Evolutionary conservation across 1,139 yeast species (phyloP).

Genomic region (Lodderomyces metapsilosis): DNA sequence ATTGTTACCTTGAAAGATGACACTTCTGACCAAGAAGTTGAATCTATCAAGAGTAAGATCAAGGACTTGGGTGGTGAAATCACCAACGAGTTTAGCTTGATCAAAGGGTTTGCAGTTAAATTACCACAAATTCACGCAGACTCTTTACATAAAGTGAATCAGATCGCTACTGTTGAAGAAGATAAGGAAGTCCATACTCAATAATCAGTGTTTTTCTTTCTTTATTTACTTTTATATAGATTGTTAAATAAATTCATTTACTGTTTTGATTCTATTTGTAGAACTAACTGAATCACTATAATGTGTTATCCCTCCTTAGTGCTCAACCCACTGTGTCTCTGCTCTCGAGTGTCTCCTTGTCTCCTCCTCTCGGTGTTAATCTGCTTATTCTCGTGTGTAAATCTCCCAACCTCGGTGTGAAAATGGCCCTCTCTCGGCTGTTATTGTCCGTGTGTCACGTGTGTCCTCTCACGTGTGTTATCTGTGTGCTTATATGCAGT

Average conservation of each 20-base stretch:
- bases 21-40: constrained; percentile 30
- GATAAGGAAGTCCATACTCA: constrained; percentile 58
- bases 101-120: constrained; percentile 65
- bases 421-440: no score
- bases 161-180: constrained; percentile 56
- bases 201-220: constrained; percentile 1
- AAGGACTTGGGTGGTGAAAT: constrained; percentile 59
- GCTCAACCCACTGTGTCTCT: no score
- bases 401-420: no score
- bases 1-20: constrained; percentile 40
- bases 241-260: not conserved
- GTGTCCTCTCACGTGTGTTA: no score
- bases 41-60: constrained; percentile 31
- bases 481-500: no score
- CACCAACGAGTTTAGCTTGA: constrained; percentile 61
- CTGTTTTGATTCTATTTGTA: no score
- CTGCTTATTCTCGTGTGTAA: no score
- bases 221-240: not conserved
- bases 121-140: constrained; percentile 50
- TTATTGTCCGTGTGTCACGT: no score
- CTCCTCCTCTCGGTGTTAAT: no score
- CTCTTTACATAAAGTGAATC: constrained; percentile 36
- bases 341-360: no score
- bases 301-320: no score
- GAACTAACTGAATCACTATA: no score